Evolutionary conservation across 2,329 filamentous ascomycete species (phyloP).

Genomic region (Aphanoascus verrucosus): DNA sequence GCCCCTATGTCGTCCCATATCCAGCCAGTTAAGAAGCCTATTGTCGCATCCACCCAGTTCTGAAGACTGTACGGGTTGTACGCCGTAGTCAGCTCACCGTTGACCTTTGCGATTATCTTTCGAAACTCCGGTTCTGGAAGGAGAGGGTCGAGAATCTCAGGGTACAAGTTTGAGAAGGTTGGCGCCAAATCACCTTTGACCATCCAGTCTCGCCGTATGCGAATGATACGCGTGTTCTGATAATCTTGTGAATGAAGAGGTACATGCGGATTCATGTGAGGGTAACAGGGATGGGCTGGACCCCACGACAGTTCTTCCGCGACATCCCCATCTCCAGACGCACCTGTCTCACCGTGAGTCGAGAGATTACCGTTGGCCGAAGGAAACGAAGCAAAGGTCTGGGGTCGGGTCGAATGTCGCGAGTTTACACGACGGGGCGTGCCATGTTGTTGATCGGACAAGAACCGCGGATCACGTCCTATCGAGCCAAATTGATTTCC

Average conservation of each 20-base stretch:
- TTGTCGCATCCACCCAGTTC: slow-evolving; percentile 66
- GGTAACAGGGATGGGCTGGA: slow-evolving; percentile 84
- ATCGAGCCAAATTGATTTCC: slow-evolving; percentile 23
- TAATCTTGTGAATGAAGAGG: slow-evolving; percentile 65
- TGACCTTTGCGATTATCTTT: slow-evolving; percentile 67
- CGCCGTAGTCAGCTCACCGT: slow-evolving; percentile 61
- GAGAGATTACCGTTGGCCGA: slow-evolving; percentile 22
- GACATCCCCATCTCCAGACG: slow-evolving; percentile 42
- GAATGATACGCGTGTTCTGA: slow-evolving; percentile 72
- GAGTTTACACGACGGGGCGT: slow-evolving; percentile 32
- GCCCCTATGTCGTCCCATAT: slow-evolving; percentile 84
- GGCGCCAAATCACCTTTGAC: slow-evolving; percentile 79
- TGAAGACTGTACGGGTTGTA: slow-evolving; percentile 68
- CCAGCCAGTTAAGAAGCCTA: slow-evolving; percentile 83
- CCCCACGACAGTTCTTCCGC: slow-evolving; percentile 77
- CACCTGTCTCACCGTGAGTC: slow-evolving; percentile 23
- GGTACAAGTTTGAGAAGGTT: slow-evolving; percentile 89
- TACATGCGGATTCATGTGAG: slow-evolving; percentile 86
- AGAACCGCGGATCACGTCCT: slow-evolving; percentile 19
- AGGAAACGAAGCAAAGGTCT: slow-evolving; percentile 28
- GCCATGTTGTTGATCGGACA: slow-evolving; percentile 18
- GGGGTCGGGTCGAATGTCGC: slow-evolving; percentile 32
- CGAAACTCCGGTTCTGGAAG: slow-evolving; percentile 81
- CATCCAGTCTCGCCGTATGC: slow-evolving; percentile 86
- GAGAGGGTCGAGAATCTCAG: slow-evolving; percentile 84